Percentiles rank a stretch among this genome's conserved stretches.
Evolutionary conservation across 2,329 filamentous ascomycete species (phyloP).

Genomic region (Alternaria longipes): DNA sequence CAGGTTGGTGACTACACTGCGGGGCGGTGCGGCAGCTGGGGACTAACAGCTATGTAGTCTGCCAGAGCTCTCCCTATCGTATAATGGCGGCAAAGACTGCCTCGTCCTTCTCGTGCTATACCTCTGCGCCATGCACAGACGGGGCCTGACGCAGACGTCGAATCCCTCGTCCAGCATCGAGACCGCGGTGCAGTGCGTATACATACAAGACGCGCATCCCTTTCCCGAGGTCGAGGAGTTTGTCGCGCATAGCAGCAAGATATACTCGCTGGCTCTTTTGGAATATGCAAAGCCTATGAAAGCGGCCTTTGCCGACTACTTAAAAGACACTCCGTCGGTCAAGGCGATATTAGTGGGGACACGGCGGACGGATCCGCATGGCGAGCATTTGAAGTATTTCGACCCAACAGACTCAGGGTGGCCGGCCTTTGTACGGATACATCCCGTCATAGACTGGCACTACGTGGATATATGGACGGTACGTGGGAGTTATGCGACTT

Average conservation of each 20-base stretch:
- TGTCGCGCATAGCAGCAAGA: conserved; percentile 69
- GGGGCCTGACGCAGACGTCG: conserved; percentile 36
- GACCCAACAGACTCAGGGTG: conserved; percentile 88
- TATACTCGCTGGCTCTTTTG: conserved; percentile 79
- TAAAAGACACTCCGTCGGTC: conserved; percentile 70
- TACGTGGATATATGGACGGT: conserved; percentile 95
- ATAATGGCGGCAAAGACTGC: conserved; percentile 98
- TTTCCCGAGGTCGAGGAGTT: conserved; percentile 89
- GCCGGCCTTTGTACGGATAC: conserved; percentile 91
- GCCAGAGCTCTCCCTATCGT: conserved; percentile 85
- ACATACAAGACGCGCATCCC: conserved; percentile 84
- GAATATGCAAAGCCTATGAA: conserved; percentile 84
- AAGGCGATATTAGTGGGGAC: conserved; percentile 88
- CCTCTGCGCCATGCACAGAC: conserved; percentile 68
- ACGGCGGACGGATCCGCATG: conserved; percentile 90
- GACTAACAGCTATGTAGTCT: conserved; percentile 62
- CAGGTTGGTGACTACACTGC: conserved; percentile 62
- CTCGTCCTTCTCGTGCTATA: conserved; percentile 90
- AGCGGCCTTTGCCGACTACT: conserved; percentile 79
- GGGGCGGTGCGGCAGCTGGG: conserved; percentile 9
- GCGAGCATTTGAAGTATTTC: conserved; percentile 79
- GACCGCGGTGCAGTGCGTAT: conserved; percentile 76
- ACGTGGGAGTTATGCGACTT: conserved; percentile 51
- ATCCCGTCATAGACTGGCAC: conserved; percentile 98
- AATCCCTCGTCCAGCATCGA: conserved; percentile 33